Conservation (phyloP, 2,329 filamentous ascomycete genomes). For the Chrysoporthe austroafricana region DNA sequence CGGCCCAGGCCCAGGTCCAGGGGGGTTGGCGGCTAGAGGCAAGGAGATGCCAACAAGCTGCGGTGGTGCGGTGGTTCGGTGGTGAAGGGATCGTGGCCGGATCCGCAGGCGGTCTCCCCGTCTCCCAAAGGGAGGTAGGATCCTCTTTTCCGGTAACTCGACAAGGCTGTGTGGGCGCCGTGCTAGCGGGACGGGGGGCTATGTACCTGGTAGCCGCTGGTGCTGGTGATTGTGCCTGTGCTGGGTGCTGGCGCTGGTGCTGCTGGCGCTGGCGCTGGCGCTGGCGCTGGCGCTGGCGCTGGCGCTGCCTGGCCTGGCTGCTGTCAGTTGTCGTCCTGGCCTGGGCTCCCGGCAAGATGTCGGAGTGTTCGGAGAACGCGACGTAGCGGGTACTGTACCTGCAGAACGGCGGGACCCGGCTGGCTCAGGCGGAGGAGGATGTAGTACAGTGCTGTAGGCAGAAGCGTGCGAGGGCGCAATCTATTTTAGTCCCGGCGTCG, state of each 20-base stretch:
- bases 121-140: not conserved
- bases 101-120: not conserved
- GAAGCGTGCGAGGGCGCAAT: not conserved
- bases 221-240: not conserved
- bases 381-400: constrained; percentile 3
- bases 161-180: not conserved
- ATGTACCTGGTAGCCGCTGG: not conserved
- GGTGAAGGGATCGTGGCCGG: not conserved
- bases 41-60: not conserved
- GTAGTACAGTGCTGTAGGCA: not conserved
- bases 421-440: not conserved
- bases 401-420: constrained; percentile 2
- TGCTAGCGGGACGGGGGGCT: not conserved
- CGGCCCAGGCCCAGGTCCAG: constrained; percentile 7
- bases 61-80: not conserved
- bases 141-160: not conserved
- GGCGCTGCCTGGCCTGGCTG: too few relatives aligned
- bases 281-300: too few relatives aligned
- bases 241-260: too few relatives aligned
- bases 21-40: not conserved
- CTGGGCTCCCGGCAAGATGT: not conserved
- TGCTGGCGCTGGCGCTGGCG: too few relatives aligned
- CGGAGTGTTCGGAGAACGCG: not conserved
- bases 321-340: not conserved
- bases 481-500: not conserved